A percentile compares a stretch with the other conserved stretches of the same genome.
Conservation (phyloP, 1,284 basidiomycete genomes). For the Rhizoctonia solani region DNA sequence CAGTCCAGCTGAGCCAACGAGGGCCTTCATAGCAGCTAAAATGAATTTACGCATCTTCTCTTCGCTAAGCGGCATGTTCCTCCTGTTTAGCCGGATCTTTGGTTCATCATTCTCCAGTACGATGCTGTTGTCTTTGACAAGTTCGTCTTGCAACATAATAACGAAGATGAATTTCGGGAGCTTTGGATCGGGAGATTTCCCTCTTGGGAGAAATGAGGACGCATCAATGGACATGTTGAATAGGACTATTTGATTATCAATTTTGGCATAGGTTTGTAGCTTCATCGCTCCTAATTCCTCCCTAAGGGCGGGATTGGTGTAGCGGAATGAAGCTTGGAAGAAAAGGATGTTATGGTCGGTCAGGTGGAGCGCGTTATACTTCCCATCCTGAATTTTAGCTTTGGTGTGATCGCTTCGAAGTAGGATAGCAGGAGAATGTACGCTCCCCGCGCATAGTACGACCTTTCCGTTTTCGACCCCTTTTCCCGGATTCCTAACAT, state of each 20-base stretch:
- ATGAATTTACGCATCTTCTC: slow-evolving; percentile 20
- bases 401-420: slow-evolving; percentile 32
- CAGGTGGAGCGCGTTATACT: slow-evolving; percentile 24
- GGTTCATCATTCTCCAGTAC: not conserved
- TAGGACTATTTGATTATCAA: slow-evolving; percentile 21
- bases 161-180: slow-evolving; percentile 38
- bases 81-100: not conserved
- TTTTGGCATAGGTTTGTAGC: slow-evolving; percentile 37
- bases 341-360: slow-evolving; percentile 41
- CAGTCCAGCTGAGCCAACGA: not conserved
- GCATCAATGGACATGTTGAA: slow-evolving; percentile 40
- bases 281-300: slow-evolving; percentile 38
- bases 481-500: too few species aligned
- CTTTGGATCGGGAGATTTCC: slow-evolving; percentile 20
- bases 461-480: slow-evolving; percentile 34
- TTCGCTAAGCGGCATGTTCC: too few species aligned
- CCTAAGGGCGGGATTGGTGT: slow-evolving; percentile 30
- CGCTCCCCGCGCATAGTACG: slow-evolving; percentile 39
- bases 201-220: slow-evolving; percentile 39
- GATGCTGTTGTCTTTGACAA: slow-evolving; percentile 16
- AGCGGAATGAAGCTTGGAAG: slow-evolving; percentile 37
- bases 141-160: slow-evolving; percentile 36
- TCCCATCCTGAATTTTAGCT: not conserved
- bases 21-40: slow-evolving; percentile 1
- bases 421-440: slow-evolving; percentile 39